Evolutionary conservation across 345 rosid species (phyloP).

Genomic region (Aethionema arabicum): DNA sequence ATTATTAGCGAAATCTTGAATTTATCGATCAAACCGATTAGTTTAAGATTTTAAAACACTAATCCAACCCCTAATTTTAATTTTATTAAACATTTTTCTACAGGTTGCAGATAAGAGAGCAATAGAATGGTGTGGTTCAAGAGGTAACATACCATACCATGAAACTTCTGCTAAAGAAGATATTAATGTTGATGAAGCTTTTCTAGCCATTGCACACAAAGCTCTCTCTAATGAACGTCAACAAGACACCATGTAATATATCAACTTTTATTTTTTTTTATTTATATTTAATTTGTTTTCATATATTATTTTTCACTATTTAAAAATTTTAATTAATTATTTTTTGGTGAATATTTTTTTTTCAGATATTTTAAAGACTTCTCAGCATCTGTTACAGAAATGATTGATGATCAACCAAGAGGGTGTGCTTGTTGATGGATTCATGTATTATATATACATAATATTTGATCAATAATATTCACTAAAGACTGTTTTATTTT

Average conservation of each 20-base stretch:
- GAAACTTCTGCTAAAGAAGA: slow-evolving; percentile 87
- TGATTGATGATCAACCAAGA: slow-evolving; percentile 50
- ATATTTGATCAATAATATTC: slow-evolving; percentile 18
- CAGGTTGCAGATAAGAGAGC: slow-evolving; percentile 76
- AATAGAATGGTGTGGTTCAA: slow-evolving; percentile 69
- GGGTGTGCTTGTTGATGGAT: slow-evolving; percentile 65
- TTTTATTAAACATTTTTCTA: background rate
- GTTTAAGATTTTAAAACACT: too few species aligned
- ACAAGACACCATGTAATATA: slow-evolving; percentile 48
- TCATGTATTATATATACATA: background rate
- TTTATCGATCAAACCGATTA: too few species aligned
- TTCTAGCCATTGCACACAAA: slow-evolving; percentile 55
- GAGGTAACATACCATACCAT: slow-evolving; percentile 61
- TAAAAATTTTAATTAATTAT: background rate
- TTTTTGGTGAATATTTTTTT: background rate
- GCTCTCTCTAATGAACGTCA: slow-evolving; percentile 57
- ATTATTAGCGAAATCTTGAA: background rate
- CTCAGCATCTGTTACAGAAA: slow-evolving; percentile 57
- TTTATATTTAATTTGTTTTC: slow-evolving; percentile 11
- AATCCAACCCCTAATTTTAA: slow-evolving; percentile 1
- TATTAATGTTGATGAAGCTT: slow-evolving; percentile 75
- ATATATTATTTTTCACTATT: background rate
- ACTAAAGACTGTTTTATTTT: slow-evolving; percentile 7
- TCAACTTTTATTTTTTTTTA: background rate
- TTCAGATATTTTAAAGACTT: slow-evolving; percentile 61